These are phyloP conservation scores for Penicillium sp. DNA, from an alignment of 2,329 filamentous ascomycete species.

Conservation along the genomic window DNA sequence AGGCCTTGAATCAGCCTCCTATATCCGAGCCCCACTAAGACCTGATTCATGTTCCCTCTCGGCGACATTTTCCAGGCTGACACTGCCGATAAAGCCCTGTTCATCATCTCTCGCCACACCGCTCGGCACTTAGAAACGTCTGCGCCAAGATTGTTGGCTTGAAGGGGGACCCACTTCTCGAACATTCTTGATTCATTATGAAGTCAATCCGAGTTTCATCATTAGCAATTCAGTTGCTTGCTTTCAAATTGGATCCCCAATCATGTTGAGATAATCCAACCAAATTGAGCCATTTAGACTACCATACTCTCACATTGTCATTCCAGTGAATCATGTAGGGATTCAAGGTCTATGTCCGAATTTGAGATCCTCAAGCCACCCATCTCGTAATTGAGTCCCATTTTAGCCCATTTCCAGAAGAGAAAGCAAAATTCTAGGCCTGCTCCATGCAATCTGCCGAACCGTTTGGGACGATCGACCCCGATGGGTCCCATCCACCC, in stretches of 20 bases:
- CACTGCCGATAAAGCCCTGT: no score
- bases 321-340: no score
- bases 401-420: neutral
- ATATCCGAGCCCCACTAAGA: neutral
- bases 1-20: conserved; percentile 7
- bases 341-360: neutral
- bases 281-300: no score
- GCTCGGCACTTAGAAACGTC: neutral
- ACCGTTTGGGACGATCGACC: neutral
- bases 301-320: no score
- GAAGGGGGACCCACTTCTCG: neutral
- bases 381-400: neutral
- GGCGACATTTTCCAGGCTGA: conserved; percentile 1
- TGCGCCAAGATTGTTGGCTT: neutral
- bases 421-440: neutral
- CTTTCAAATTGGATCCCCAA: neutral
- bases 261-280: no score
- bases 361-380: neutral
- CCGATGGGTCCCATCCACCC: neutral
- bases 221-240: neutral
- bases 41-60: conserved; percentile 9
- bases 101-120: neutral
- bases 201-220: neutral
- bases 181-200: neutral
- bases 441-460: neutral